phyloP scores from a whole-genome alignment of 176 grass and related monocot genomes.

The Eragrostis curvula region DNA sequence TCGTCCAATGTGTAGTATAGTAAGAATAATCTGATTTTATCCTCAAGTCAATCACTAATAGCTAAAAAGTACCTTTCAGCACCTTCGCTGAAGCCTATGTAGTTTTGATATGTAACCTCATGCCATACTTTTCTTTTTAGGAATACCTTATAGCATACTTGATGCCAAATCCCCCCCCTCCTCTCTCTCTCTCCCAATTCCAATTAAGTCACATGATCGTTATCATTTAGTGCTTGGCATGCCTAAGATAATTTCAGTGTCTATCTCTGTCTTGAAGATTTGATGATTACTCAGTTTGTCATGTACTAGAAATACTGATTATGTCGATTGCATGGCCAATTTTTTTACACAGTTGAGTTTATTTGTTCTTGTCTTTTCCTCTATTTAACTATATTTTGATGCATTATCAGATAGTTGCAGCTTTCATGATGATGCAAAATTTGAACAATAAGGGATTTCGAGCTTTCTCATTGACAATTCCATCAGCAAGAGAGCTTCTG shows the following conservation, averaged over 20 bases:
- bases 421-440: slow-evolving; percentile 92
- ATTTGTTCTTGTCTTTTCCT: not conserved
- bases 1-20: not conserved
- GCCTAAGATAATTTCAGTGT: not conserved
- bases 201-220: not conserved
- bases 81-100: not conserved
- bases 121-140: no score
- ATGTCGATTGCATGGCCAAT: slow-evolving; percentile 8
- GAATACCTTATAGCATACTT: not conserved
- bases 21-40: slow-evolving; percentile 16
- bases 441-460: slow-evolving; percentile 72
- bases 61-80: not conserved
- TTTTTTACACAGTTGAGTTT: slow-evolving; percentile 5
- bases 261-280: slow-evolving; percentile 14
- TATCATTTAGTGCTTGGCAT: not conserved
- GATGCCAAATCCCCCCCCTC: not conserved
- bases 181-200: no score
- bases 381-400: slow-evolving; percentile 28
- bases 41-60: not conserved
- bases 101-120: not conserved
- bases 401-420: slow-evolving; percentile 77
- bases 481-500: slow-evolving; percentile 74
- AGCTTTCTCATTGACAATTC: slow-evolving; percentile 74
- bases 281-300: not conserved
- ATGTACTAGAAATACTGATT: not conserved